A percentile compares a stretch with the other conserved stretches of the same genome.
Conservation (phyloP, 345 rosid species). For the Noccaea caerulescens region DNA sequence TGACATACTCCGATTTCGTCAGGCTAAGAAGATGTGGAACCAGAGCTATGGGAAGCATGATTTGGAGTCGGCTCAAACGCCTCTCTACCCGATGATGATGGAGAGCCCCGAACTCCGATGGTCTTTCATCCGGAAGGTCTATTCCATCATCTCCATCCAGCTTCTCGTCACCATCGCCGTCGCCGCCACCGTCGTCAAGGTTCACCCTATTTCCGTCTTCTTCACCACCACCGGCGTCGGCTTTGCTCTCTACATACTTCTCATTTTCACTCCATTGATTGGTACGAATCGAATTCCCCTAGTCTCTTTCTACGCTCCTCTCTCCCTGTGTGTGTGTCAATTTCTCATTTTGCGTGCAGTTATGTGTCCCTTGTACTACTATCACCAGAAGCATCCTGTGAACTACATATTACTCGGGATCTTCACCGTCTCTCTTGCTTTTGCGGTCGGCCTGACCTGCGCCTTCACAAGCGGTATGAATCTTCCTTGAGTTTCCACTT, state of each 20-base stretch:
- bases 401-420: conserved; percentile 79
- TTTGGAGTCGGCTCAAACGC: conserved; percentile 69
- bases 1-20: not conserved
- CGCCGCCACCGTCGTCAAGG: conserved; percentile 67
- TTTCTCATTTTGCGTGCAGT: conserved; percentile 48
- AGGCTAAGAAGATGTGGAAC: conserved; percentile 53
- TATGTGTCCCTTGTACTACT: conserved; percentile 77
- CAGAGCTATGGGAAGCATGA: conserved; percentile 58
- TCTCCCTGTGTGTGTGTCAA: not conserved
- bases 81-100: conserved; percentile 84
- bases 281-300: conserved; percentile 41
- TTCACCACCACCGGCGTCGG: conserved; percentile 70
- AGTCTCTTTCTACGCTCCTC: not conserved
- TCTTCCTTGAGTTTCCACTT: not conserved
- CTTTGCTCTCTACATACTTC: conserved; percentile 73
- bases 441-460: conserved; percentile 84
- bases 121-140: conserved; percentile 88
- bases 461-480: conserved; percentile 60
- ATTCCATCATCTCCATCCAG: conserved; percentile 72
- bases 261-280: conserved; percentile 72
- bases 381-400: conserved; percentile 87
- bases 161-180: conserved; percentile 77
- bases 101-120: conserved; percentile 91
- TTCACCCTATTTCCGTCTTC: conserved; percentile 68
- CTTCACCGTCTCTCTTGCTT: conserved; percentile 74